Evolutionary conservation across 2,329 filamentous ascomycete species (phyloP).

Genomic region (Bipolaris cookei): DNA sequence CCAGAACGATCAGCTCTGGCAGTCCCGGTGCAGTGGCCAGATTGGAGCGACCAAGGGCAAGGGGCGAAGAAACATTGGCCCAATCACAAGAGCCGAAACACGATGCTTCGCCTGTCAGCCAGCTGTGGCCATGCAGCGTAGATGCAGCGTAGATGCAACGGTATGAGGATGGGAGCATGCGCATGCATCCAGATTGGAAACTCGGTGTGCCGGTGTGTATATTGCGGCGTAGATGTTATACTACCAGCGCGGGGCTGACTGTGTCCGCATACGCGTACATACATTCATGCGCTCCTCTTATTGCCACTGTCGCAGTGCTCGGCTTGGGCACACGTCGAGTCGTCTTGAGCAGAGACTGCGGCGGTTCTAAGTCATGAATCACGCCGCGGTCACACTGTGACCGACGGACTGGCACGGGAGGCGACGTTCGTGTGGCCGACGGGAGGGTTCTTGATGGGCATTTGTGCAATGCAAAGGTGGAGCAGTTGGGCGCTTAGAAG

Average conservation of each 20-base stretch:
- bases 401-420: slow-evolving; percentile 26
- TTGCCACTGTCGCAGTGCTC: background rate
- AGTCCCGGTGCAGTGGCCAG: slow-evolving; percentile 10
- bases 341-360: background rate
- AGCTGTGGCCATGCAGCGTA: slow-evolving; percentile 10
- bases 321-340: too few relatives aligned
- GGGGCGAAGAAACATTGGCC: slow-evolving; percentile 23
- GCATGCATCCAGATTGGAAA: slow-evolving; percentile 9
- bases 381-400: slow-evolving; percentile 40
- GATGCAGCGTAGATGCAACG: slow-evolving; percentile 22
- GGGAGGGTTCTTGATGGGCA: slow-evolving; percentile 2
- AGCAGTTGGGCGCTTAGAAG: slow-evolving; percentile 41
- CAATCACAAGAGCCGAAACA: slow-evolving; percentile 20
- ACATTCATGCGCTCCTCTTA: background rate
- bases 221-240: slow-evolving; percentile 20
- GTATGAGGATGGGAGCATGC: slow-evolving; percentile 18
- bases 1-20: slow-evolving; percentile 15
- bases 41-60: slow-evolving; percentile 23
- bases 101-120: slow-evolving; percentile 1
- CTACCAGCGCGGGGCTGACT: slow-evolving; percentile 15
- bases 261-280: slow-evolving; percentile 4
- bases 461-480: slow-evolving; percentile 18
- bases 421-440: background rate
- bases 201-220: background rate
- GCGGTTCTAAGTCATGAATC: slow-evolving; percentile 24